These are phyloP conservation scores for Astrothelium subdiscretum DNA, from an alignment of 495 filamentous ascomycete species.

Conservation along the genomic window DNA sequence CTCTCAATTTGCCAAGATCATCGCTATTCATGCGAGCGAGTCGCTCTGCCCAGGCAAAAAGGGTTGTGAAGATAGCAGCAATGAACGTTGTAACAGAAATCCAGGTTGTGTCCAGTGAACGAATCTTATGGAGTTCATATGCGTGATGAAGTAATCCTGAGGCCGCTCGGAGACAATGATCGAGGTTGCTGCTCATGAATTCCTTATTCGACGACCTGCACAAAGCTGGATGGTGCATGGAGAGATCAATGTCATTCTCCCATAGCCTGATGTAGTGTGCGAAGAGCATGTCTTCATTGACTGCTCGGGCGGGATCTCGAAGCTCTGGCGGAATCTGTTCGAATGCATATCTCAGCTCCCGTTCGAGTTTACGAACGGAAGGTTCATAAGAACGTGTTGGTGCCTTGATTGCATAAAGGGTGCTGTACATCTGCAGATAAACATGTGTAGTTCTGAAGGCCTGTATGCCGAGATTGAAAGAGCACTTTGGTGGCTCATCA, in stretches of 20 bases:
- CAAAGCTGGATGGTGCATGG: constrained; percentile 61
- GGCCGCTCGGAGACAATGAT: constrained; percentile 55
- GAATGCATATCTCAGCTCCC: constrained; percentile 42
- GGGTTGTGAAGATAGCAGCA: constrained; percentile 57
- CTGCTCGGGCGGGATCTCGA: constrained; percentile 30
- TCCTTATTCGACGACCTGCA: constrained; percentile 48
- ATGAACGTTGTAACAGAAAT: constrained; percentile 59
- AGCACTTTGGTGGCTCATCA: constrained; percentile 44
- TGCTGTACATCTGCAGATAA: constrained; percentile 58
- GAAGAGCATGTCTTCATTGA: constrained; percentile 40
- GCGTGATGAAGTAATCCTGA: constrained; percentile 51
- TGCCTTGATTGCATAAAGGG: constrained; percentile 53
- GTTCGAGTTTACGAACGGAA: constrained; percentile 51
- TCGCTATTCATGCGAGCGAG: constrained; percentile 41
- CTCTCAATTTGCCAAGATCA: constrained; percentile 44
- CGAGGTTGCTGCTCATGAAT: constrained; percentile 52
- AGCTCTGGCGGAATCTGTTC: constrained; percentile 47
- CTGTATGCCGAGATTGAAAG: constrained; percentile 50
- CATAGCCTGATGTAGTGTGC: constrained; percentile 36
- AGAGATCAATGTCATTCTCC: constrained; percentile 36
- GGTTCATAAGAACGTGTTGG: constrained; percentile 44
- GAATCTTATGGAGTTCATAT: constrained; percentile 44
- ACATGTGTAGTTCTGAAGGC: constrained; percentile 48
- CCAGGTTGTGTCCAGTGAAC: constrained; percentile 74
- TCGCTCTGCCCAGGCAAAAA: constrained; percentile 59